A percentile compares a stretch with the other conserved stretches of the same genome.
Evolutionary conservation across 2,329 filamentous ascomycete genomes (phyloP).

Genomic region (Neospermospora avenae): DNA sequence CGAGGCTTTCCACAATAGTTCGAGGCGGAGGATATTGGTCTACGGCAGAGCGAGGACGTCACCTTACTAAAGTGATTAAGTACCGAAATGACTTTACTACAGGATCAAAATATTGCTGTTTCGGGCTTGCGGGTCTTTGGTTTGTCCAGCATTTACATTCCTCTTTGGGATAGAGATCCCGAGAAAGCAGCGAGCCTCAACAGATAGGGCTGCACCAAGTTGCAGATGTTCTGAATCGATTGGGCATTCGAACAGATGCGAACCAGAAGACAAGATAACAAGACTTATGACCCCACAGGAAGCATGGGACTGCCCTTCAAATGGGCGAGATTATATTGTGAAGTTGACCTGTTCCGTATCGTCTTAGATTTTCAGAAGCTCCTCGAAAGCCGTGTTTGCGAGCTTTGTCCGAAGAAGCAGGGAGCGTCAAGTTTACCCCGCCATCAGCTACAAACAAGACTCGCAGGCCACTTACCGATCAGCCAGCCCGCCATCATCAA

Average conservation of each 20-base stretch:
- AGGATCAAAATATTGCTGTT: background rate
- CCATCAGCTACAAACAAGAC: background rate
- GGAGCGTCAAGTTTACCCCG: background rate
- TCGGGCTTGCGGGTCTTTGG: background rate
- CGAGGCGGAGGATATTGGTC: too few species aligned
- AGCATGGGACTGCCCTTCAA: background rate
- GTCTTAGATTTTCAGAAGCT: background rate
- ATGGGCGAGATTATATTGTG: background rate
- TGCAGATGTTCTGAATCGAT: too few species aligned
- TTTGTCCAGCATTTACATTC: background rate
- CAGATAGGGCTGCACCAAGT: too few species aligned
- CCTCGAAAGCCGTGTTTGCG: background rate
- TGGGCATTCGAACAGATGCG: background rate
- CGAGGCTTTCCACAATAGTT: too few species aligned
- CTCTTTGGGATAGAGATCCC: slow-evolving; percentile 6
- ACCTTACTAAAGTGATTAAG: too few species aligned
- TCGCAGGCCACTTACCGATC: background rate
- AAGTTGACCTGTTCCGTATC: background rate
- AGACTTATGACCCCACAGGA: background rate
- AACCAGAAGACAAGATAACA: background rate
- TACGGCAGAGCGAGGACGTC: too few species aligned
- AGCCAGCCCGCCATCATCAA: background rate
- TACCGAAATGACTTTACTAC: too few species aligned
- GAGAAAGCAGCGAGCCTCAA: slow-evolving; percentile 4
- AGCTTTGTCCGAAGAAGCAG: slow-evolving; percentile 1